Conservation (phyloP, 2,329 filamentous ascomycete species). For the Dactylellina sp. region DNA sequence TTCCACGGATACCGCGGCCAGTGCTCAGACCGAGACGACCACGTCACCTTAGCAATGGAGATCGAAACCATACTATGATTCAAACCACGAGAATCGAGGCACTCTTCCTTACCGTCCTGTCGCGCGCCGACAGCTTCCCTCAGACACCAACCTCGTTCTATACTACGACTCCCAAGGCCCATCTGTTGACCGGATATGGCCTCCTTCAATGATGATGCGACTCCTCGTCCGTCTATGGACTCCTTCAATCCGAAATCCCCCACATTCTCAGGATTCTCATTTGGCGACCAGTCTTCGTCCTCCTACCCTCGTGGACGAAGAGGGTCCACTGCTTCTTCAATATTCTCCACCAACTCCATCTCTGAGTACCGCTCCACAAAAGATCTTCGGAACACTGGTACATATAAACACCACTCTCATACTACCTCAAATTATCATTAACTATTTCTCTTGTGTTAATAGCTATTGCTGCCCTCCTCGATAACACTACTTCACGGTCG, state of each 20-base stretch:
- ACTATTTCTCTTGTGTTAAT: slow-evolving; percentile 50
- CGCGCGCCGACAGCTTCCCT: slow-evolving; percentile 17
- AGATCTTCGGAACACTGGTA: slow-evolving; percentile 42
- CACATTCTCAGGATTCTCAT: slow-evolving; percentile 45
- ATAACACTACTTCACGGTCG: slow-evolving; percentile 78
- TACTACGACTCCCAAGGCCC: not conserved
- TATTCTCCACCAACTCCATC: slow-evolving; percentile 71
- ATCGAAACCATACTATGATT: slow-evolving; percentile 28
- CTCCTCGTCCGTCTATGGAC: slow-evolving; percentile 49
- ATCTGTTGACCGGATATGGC: slow-evolving; percentile 39
- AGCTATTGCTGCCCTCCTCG: slow-evolving; percentile 92
- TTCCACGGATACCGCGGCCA: not conserved
- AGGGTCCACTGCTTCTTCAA: slow-evolving; percentile 87
- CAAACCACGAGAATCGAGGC: slow-evolving; percentile 3
- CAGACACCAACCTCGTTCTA: not conserved
- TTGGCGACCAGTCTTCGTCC: slow-evolving; percentile 35
- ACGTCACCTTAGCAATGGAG: slow-evolving; percentile 10
- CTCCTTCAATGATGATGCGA: slow-evolving; percentile 31
- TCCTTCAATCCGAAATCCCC: slow-evolving; percentile 47
- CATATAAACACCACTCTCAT: not conserved
- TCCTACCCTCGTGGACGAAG: slow-evolving; percentile 67
- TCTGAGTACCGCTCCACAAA: slow-evolving; percentile 32
- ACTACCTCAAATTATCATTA: not conserved
- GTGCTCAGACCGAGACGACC: not conserved
- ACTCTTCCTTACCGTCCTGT: slow-evolving; percentile 3